Base-by-base conservation (phyloP, 2,329 filamentous ascomycete genomes). In the Ascochyta viciae-villosae region DNA sequence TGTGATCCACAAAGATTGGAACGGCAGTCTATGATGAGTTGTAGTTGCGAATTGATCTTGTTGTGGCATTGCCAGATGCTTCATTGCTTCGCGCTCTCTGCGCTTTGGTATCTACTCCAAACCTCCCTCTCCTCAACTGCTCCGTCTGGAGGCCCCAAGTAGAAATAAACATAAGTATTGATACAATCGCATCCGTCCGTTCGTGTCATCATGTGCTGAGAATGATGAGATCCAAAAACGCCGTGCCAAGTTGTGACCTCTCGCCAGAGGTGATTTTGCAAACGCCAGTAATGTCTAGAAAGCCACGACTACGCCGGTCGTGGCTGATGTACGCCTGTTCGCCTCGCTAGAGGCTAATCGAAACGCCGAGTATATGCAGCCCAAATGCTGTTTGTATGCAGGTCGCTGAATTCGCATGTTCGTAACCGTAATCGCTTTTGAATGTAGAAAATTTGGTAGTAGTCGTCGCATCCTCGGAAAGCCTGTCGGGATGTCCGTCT, bases 291-390 rank as follows among this genome's bases (percentile, higher is more conserved):
- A 62, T 61, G 64, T 68, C 66, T 68, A 68, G 45, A 42, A 64
- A 61, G 58, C 56, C 37, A 56, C 59, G 66, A 69, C 62, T 62
- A 55, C 67, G 66, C 68, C 66, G 62, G 66, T 56, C 53, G 53
- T 56, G 47, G 46, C 62, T 57, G 58, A 51, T 67, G 51, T 64
- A 62, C 68, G 70, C 72, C 71, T 64, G 47, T 67, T 69, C 72
- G 68, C 71, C 71, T 68, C 64, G 70, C 67, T 66, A 60, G 61
- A 62, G 54, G 50, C 62, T 52, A 56, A 54, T 57, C 49, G 57
- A 61, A 63, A 73, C 72, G 71, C 72, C 72, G 57, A 53, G 52
- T 65, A 49, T 59, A 73, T 74, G 71, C 67, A 73, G 63, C 65
- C 67, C 64, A 68, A 67, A 75, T 74, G 68, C 66, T 64, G 58